A percentile compares a stretch with the other conserved stretches of the same genome.
phyloP scores from a whole-genome alignment of 768 basidiomycete species.

The Boletus sp. region DNA sequence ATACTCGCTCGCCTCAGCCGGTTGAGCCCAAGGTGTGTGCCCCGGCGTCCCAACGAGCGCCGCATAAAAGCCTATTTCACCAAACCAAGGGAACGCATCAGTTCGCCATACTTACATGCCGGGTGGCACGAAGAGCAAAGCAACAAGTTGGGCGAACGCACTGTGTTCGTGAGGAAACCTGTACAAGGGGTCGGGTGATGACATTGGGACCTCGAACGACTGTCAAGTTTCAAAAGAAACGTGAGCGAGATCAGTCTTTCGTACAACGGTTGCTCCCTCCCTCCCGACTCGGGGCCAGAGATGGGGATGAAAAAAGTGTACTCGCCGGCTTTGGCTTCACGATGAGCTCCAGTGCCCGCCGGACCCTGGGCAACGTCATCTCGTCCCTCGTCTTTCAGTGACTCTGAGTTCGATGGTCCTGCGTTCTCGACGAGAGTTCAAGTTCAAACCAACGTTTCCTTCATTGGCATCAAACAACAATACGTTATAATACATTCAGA shows the following conservation, averaged over 20 bases:
- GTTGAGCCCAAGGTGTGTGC: conserved; percentile 9
- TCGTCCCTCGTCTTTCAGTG: background rate
- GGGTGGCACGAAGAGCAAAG: no score
- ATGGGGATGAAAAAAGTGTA: background rate
- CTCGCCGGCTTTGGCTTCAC: conserved; percentile 30
- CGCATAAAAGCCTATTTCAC: conserved; percentile 18
- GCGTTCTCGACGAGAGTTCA: background rate
- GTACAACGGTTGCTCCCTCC: background rate
- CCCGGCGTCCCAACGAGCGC: conserved; percentile 20
- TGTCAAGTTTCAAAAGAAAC: background rate
- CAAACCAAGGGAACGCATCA: background rate
- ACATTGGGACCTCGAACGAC: conserved; percentile 29
- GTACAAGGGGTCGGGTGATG: conserved; percentile 24
- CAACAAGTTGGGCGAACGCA: background rate
- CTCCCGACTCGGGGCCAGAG: background rate
- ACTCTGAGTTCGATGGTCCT: background rate
- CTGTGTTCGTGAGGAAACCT: conserved; percentile 26
- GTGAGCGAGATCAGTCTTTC: background rate
- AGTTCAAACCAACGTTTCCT: background rate
- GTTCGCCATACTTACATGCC: background rate
- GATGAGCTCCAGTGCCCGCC: conserved; percentile 21
- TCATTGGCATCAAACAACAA: background rate
- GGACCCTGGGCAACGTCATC: conserved; percentile 15
- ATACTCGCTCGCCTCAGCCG: background rate
- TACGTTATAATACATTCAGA: background rate